A percentile compares a stretch with the other conserved stretches of the same genome.
Conservation (phyloP, 306 rosid genomes). For the Albizia julibrissin region DNA sequence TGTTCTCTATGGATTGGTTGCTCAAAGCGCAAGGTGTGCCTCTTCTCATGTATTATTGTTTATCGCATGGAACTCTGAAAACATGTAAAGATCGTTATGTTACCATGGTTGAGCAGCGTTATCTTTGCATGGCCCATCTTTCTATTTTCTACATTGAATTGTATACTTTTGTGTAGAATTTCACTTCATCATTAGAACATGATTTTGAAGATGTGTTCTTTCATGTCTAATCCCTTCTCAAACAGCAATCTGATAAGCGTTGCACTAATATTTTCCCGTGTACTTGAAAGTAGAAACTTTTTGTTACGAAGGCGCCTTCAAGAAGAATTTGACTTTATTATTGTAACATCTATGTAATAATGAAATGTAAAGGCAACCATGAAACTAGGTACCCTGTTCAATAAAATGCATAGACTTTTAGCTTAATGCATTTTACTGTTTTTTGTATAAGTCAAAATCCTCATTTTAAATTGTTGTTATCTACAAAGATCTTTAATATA, state of each 20-base stretch:
- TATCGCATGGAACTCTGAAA: conserved; percentile 9
- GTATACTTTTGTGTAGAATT: not conserved
- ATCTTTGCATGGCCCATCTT: not conserved
- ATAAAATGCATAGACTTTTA: not conserved
- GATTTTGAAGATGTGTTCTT: not conserved
- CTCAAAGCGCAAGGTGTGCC: conserved; percentile 80
- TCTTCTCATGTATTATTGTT: conserved; percentile 23
- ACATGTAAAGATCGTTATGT: conserved; percentile 10
- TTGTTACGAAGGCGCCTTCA: not conserved
- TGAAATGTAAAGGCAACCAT: not conserved
- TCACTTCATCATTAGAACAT: not conserved
- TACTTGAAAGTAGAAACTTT: not conserved
- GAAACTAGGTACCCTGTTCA: not conserved
- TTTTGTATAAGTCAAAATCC: not conserved
- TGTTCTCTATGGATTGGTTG: conserved; percentile 68
- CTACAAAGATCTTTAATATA: not conserved
- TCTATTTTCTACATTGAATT: not conserved
- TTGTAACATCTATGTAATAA: not conserved
- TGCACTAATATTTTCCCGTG: not conserved
- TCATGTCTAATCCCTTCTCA: conserved; percentile 5
- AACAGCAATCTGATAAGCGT: not conserved
- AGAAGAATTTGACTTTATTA: not conserved
- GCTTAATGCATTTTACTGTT: not conserved
- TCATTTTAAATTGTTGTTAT: not conserved
- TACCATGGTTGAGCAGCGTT: not conserved